These are phyloP conservation scores for Phoenix dactylifera DNA, from an alignment of 176 grass and related monocot genomes.

Conservation along the genomic window DNA sequence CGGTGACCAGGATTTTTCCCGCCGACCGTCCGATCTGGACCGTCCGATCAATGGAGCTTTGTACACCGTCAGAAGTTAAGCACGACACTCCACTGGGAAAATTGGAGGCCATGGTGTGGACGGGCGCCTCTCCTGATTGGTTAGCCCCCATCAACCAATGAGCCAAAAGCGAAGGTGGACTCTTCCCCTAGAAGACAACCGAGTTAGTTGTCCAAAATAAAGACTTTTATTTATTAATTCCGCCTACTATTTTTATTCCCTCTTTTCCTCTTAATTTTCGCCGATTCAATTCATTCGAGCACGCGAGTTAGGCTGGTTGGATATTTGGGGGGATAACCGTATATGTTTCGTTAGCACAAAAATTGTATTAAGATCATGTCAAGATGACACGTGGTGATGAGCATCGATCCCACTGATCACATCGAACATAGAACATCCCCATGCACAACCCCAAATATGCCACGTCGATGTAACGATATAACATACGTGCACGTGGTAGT, in stretches of 20 bases:
- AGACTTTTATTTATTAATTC: too few relatives aligned
- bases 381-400: background rate
- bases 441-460: too few relatives aligned
- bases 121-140: background rate
- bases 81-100: conserved; percentile 5
- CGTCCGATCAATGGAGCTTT: background rate
- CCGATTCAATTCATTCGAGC: background rate
- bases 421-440: too few relatives aligned
- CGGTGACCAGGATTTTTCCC: too few relatives aligned
- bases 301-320: conserved; percentile 1
- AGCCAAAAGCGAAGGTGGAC: too few relatives aligned
- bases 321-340: background rate
- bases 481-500: too few relatives aligned
- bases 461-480: too few relatives aligned
- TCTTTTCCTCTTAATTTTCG: too few relatives aligned
- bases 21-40: too few relatives aligned
- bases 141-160: background rate
- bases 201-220: too few relatives aligned
- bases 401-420: background rate
- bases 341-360: background rate
- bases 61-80: background rate
- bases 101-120: background rate
- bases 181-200: too few relatives aligned
- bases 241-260: too few relatives aligned
- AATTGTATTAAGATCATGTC: background rate